These are phyloP conservation scores for Ceratocystis smalleyi DNA, from an alignment of 2,329 filamentous ascomycete species.

Conservation along the genomic window DNA sequence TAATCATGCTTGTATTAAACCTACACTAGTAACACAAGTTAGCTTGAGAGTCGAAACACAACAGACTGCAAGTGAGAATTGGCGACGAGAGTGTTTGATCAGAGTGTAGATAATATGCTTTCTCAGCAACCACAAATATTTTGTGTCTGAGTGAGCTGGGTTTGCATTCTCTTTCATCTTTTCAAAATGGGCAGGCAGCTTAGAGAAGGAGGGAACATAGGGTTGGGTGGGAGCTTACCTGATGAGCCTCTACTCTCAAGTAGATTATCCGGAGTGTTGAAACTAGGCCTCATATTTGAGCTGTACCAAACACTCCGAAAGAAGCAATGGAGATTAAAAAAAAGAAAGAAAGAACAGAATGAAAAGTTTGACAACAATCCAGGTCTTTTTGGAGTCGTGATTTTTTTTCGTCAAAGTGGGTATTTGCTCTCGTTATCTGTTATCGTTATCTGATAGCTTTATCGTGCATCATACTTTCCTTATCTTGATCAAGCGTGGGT, in stretches of 20 bases:
- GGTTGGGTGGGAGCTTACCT: constrained; percentile 7
- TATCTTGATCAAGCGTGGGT: not conserved
- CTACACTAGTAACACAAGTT: not conserved
- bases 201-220: not conserved
- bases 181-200: not conserved
- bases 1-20: too few species aligned
- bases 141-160: constrained; percentile 17
- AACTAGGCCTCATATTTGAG: not conserved
- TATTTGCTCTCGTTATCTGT: not conserved
- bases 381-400: constrained; percentile 5
- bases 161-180: constrained; percentile 15
- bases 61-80: not conserved
- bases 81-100: constrained; percentile 6
- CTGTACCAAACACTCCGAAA: too few species aligned
- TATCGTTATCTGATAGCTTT: not conserved
- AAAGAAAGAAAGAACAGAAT: not conserved
- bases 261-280: not conserved
- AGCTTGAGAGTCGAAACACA: not conserved
- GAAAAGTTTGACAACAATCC: not conserved
- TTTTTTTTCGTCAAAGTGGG: constrained; percentile 1
- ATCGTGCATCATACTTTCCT: not conserved
- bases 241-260: not conserved
- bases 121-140: constrained; percentile 14
- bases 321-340: not conserved
- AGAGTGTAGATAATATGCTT: constrained; percentile 16